Evolutionary conservation across 352 stramenopile species (phyloP).

Genomic region (Globisporangium sylvaticum): DNA sequence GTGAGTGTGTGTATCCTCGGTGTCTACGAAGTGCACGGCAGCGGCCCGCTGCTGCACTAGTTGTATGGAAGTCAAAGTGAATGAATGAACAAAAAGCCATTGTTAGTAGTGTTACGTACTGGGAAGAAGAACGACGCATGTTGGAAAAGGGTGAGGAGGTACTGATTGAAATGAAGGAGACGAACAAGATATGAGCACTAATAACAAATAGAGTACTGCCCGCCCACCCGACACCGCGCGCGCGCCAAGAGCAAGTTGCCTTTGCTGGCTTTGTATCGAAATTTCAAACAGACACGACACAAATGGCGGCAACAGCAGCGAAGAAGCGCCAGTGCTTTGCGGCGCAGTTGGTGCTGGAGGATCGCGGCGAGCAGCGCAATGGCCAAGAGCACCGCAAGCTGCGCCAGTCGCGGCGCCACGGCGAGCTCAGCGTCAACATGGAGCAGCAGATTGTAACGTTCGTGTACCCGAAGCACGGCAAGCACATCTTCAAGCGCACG

Average conservation of each 20-base stretch:
- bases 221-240: too few species aligned
- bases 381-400: slow-evolving; percentile 11
- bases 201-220: slow-evolving; percentile 10
- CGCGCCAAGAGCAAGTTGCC: neutral
- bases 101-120: neutral
- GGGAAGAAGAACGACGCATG: neutral
- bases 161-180: neutral
- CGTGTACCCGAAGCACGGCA: slow-evolving; percentile 35
- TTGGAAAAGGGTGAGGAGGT: neutral
- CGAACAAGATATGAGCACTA: neutral
- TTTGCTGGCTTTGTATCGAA: neutral
- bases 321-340: slow-evolving; percentile 10
- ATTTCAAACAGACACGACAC: neutral
- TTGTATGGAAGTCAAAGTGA: slow-evolving; percentile 6
- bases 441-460: slow-evolving; percentile 34
- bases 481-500: slow-evolving; percentile 34
- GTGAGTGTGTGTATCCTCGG: slow-evolving; percentile 56
- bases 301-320: neutral
- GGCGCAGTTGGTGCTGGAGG: slow-evolving; percentile 13
- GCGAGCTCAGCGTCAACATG: slow-evolving; percentile 30
- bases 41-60: slow-evolving; percentile 27
- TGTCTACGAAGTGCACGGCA: slow-evolving; percentile 39
- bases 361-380: neutral
- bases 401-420: slow-evolving; percentile 34
- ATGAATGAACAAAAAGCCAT: neutral